Percentiles rank a stretch among this genome's conserved stretches.
Evolutionary conservation across 805 yeast species (phyloP).

Genomic region (Metschnikowia anglica): DNA sequence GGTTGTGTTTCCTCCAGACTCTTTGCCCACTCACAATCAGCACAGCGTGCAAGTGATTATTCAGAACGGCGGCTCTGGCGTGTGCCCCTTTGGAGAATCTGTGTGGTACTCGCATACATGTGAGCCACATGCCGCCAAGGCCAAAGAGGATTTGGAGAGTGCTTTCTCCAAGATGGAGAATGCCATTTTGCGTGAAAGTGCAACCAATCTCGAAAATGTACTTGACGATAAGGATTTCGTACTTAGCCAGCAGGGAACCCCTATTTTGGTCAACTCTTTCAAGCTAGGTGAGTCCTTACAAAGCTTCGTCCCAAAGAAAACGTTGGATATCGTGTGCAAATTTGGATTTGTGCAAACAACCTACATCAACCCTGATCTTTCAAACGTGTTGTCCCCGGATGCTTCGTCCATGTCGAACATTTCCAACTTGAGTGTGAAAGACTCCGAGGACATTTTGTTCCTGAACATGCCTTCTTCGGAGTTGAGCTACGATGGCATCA

Average conservation of each 20-base stretch:
- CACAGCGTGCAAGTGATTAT: slow-evolving; percentile 83
- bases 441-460: slow-evolving; percentile 31
- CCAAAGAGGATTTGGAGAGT: slow-evolving; percentile 72
- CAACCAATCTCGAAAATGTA: slow-evolving; percentile 50
- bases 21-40: slow-evolving; percentile 63
- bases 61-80: slow-evolving; percentile 83
- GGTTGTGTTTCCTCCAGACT: slow-evolving; percentile 88
- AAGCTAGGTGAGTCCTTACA: slow-evolving; percentile 83
- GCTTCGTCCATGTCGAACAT: slow-evolving; percentile 25
- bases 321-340: slow-evolving; percentile 45
- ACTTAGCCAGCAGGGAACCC: slow-evolving; percentile 49
- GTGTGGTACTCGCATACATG: slow-evolving; percentile 87
- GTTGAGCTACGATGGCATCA: slow-evolving; percentile 86
- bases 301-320: slow-evolving; percentile 80
- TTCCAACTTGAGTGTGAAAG: slow-evolving; percentile 19
- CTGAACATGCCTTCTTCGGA: slow-evolving; percentile 77
- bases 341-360: slow-evolving; percentile 41
- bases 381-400: slow-evolving; percentile 36
- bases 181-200: slow-evolving; percentile 74
- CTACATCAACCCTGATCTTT: slow-evolving; percentile 37
- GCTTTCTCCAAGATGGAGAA: slow-evolving; percentile 81
- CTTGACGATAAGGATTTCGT: slow-evolving; percentile 35
- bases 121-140: slow-evolving; percentile 63
- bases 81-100: slow-evolving; percentile 82
- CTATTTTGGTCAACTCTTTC: slow-evolving; percentile 69